Evolutionary conservation across 2,329 filamentous ascomycete genomes (phyloP), one percentile per base, ranked within the genome.

Genomic region (Colletotrichum abscissum): DNA sequence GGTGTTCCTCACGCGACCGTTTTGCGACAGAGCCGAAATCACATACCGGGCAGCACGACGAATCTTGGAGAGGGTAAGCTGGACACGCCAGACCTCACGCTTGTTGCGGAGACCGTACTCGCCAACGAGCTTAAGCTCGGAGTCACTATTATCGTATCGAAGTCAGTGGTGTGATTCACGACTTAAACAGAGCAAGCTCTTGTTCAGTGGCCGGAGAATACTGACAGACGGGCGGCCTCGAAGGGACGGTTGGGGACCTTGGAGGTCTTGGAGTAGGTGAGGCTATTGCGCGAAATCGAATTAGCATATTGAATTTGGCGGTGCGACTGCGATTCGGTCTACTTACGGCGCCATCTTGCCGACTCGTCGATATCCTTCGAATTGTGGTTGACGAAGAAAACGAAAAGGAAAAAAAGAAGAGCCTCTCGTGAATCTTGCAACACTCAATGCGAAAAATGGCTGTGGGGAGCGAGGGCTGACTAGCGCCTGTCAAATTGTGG

Each of bases 41-140:
- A 77, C 83, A 74, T 94, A 98, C 96, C 97, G 97, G 86, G 97
- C 97, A 93, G 97, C 97, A 98, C 97, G 97, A 95, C 97, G 97
- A 84, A 99, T 99, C 93, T 98, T 98, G 90, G 97, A 98, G 85
- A 99, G 93, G 84, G 96, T 98, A 88, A 99, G 93, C 92, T 95
- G 93, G 89, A 99, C 97, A 89, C 97, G 95, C 97, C 97, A 99
- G 86, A 99, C 97, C 92, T 99, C 97, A 91, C 97, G 96, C 95
- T 99, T 99, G 92, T 99, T 99, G 89, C 95, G 94, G 83, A 99
- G 95, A 89, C 97, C 97, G 92, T 97, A 99, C 91, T 99, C 97
- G 89, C 97, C 97, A 84, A 99, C 96, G 88, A 97, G 93, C 94
- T 99, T 99, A 88, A 99, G 90, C 91, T 99, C 97, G 85, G 95